Conservation (phyloP, 805 yeast genomes). For the Saccharomycopsis schoenii region DNA sequence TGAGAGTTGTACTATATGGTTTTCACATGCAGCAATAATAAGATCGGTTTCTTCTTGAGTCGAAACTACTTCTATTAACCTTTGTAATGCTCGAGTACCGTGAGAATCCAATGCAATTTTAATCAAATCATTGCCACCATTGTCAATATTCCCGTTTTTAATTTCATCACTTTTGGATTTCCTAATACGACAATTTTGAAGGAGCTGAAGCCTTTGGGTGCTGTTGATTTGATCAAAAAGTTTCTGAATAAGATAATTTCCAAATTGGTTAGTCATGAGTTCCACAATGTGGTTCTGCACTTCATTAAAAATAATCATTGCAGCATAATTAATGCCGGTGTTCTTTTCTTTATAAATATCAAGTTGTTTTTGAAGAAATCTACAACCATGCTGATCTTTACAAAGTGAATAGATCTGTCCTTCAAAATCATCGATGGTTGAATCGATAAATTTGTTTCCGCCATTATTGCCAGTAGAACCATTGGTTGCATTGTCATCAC, state of each 20-base stretch:
- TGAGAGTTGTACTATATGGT: slow-evolving; percentile 69
- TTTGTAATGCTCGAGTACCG: slow-evolving; percentile 93
- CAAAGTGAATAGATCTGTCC: slow-evolving; percentile 75
- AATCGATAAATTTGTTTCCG: slow-evolving; percentile 51
- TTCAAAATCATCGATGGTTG: slow-evolving; percentile 54
- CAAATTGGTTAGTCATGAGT: slow-evolving; percentile 92
- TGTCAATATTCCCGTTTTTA: neutral
- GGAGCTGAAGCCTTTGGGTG: slow-evolving; percentile 60
- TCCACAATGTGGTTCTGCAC: slow-evolving; percentile 70
- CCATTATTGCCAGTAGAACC: slow-evolving; percentile 25
- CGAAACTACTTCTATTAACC: slow-evolving; percentile 72
- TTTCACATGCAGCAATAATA: slow-evolving; percentile 47
- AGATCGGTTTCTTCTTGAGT: slow-evolving; percentile 63
- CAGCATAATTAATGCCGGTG: slow-evolving; percentile 30
- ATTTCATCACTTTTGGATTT: neutral
- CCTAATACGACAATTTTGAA: slow-evolving; percentile 43
- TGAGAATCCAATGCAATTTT: slow-evolving; percentile 85
- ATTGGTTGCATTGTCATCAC: slow-evolving; percentile 36
- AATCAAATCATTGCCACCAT: slow-evolving; percentile 50
- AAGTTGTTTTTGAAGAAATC: slow-evolving; percentile 81
- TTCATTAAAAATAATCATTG: slow-evolving; percentile 72
- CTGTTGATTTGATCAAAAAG: slow-evolving; percentile 64
- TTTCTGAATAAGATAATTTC: slow-evolving; percentile 92
- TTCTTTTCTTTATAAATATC: slow-evolving; percentile 35
- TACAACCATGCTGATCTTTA: slow-evolving; percentile 94